Percentiles rank a stretch among this genome's conserved stretches.
phyloP scores from a whole-genome alignment of 2,329 filamentous ascomycete species.

The Polytolypa hystricis region DNA sequence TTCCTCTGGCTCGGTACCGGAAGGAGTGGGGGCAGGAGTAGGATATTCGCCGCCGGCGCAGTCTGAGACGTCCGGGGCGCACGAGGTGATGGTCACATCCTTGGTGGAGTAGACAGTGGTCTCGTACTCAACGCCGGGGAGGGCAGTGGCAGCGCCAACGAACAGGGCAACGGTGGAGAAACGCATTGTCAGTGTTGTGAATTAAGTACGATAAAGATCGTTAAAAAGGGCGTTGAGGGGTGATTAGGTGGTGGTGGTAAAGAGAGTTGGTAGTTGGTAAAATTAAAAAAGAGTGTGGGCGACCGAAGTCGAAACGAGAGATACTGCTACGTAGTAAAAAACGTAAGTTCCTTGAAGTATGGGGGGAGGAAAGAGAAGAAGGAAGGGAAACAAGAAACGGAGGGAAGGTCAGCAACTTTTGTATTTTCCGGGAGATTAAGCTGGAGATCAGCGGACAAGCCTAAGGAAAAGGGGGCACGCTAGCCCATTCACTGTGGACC shows the following conservation, averaged over 20 bases:
- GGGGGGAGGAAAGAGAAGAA: constrained; percentile 18
- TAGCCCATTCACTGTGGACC: no score
- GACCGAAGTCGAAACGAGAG: constrained; percentile 33
- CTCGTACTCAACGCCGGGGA: constrained; percentile 18
- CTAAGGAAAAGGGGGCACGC: not conserved
- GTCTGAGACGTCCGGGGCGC: constrained; percentile 50
- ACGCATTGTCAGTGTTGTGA: constrained; percentile 29
- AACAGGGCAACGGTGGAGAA: constrained; percentile 33
- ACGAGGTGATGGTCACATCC: constrained; percentile 52
- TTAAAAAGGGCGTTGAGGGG: constrained; percentile 19
- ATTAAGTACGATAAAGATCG: constrained; percentile 14
- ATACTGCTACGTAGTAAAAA: constrained; percentile 20
- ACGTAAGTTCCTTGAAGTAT: constrained; percentile 13
- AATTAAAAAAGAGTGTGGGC: constrained; percentile 30
- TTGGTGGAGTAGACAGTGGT: constrained; percentile 47
- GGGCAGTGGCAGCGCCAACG: constrained; percentile 30
- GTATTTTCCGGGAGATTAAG: constrained; percentile 14
- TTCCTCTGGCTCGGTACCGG: constrained; percentile 11
- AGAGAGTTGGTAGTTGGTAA: constrained; percentile 24
- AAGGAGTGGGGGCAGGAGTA: constrained; percentile 5
- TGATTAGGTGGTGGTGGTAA: constrained; percentile 16
- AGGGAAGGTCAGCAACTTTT: constrained; percentile 10
- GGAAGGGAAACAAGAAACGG: constrained; percentile 16
- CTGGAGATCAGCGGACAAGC: constrained; percentile 9
- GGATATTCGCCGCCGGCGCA: constrained; percentile 33